phyloP scores from a whole-genome alignment of 495 filamentous ascomycete species.

The Margaritispora aquatica region DNA sequence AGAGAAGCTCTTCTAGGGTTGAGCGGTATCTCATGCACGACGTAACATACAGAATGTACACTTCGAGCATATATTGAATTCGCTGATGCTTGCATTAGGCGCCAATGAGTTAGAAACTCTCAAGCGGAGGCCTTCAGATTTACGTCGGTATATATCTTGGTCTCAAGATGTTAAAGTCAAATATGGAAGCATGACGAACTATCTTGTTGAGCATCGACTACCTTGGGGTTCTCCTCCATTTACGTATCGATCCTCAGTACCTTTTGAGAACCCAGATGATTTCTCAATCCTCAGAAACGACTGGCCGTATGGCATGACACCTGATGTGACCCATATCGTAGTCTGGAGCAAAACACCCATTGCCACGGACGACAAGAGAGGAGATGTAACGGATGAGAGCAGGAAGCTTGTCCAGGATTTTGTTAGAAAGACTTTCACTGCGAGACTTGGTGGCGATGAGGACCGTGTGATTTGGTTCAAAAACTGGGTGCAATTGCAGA shows the following conservation, averaged over 20 bases:
- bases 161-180: slow-evolving; percentile 56
- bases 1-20: background rate
- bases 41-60: background rate
- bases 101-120: slow-evolving; percentile 68
- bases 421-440: slow-evolving; percentile 59
- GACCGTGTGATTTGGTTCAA: slow-evolving; percentile 84
- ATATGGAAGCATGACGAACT: slow-evolving; percentile 75
- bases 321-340: slow-evolving; percentile 67
- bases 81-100: slow-evolving; percentile 34
- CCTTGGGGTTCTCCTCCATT: slow-evolving; percentile 58
- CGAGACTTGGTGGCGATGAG: slow-evolving; percentile 43
- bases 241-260: slow-evolving; percentile 41
- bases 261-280: slow-evolving; percentile 65
- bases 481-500: slow-evolving; percentile 87
- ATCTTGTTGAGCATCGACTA: slow-evolving; percentile 65
- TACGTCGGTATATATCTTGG: slow-evolving; percentile 81
- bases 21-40: too few relatives aligned
- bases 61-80: background rate
- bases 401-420: slow-evolving; percentile 57
- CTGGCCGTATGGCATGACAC: slow-evolving; percentile 79
- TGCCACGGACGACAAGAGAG: slow-evolving; percentile 46
- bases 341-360: slow-evolving; percentile 61
- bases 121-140: slow-evolving; percentile 76
- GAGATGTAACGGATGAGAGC: slow-evolving; percentile 67
- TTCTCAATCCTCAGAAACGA: slow-evolving; percentile 78